These are phyloP conservation scores for Malus hybrid DNA, from an alignment of 331 rosid genomes.

Conservation along the genomic window DNA sequence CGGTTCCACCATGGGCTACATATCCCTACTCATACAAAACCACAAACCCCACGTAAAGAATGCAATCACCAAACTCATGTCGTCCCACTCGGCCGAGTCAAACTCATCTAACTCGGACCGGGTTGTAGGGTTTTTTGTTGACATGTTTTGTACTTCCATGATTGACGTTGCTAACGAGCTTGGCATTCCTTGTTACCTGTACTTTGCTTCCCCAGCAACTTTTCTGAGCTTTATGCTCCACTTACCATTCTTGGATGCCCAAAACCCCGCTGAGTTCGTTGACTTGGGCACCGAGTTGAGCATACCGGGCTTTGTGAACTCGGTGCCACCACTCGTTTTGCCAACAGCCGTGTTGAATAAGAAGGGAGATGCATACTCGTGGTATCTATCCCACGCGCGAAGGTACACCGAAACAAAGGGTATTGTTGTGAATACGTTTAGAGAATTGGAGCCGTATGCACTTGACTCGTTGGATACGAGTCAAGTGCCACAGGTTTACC, in stretches of 20 bases:
- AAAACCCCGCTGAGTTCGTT: neutral
- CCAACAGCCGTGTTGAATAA: neutral
- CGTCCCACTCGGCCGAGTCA: neutral
- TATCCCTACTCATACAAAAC: neutral
- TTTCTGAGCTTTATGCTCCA: slow-evolving; percentile 18
- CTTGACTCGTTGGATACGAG: neutral
- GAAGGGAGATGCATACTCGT: neutral
- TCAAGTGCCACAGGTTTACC: neutral
- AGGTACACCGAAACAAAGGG: slow-evolving; percentile 15
- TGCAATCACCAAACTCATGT: neutral
- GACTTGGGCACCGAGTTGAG: slow-evolving; percentile 5
- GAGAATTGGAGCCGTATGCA: slow-evolving; percentile 13
- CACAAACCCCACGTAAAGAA: slow-evolving; percentile 6
- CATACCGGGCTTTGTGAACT: slow-evolving; percentile 11
- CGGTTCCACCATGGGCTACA: neutral
- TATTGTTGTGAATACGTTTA: slow-evolving; percentile 8
- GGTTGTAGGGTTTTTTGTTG: slow-evolving; percentile 15
- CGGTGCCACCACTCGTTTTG: slow-evolving; percentile 6
- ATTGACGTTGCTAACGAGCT: slow-evolving; percentile 23
- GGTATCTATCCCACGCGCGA: neutral
- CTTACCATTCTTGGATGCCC: slow-evolving; percentile 7
- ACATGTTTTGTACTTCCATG: slow-evolving; percentile 20
- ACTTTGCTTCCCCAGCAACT: slow-evolving; percentile 11
- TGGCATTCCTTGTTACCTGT: slow-evolving; percentile 19
- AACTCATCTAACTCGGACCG: neutral